Evolutionary conservation across 192 early-diverging fungal genomes (phyloP).

Genomic region (Backusella morwellensis): DNA sequence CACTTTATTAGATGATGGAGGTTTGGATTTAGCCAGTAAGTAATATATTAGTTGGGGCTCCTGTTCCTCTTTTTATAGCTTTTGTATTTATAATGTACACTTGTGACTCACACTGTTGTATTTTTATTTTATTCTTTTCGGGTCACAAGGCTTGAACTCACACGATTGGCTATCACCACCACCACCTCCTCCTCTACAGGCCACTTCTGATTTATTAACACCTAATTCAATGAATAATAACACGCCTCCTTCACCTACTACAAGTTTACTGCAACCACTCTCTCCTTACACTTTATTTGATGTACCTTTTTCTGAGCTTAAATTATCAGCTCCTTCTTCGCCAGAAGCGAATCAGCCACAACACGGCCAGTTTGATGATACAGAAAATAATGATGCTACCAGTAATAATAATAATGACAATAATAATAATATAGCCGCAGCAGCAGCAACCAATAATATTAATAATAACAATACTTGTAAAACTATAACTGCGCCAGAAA

Average conservation of each 20-base stretch:
- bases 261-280: constrained; percentile 4
- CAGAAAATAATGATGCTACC: not conserved
- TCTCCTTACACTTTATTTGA: constrained; percentile 23
- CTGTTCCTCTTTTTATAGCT: not conserved
- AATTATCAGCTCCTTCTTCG: constrained; percentile 17
- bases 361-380: too few species aligned
- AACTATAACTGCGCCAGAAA: not conserved
- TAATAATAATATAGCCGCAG: not conserved
- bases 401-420: not conserved
- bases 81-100: not conserved
- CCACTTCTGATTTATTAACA: not conserved
- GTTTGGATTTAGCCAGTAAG: constrained; percentile 12
- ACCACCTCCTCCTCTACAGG: not conserved
- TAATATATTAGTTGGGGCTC: not conserved
- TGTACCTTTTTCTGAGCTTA: constrained; percentile 24
- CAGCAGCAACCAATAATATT: not conserved
- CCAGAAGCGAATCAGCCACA: constrained; percentile 10
- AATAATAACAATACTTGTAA: not conserved
- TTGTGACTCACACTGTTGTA: not conserved
- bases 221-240: not conserved
- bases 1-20: constrained; percentile 10
- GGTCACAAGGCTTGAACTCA: constrained; percentile 5
- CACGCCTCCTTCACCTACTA: constrained; percentile 16
- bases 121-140: not conserved
- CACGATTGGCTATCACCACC: constrained; percentile 13